A percentile compares a stretch with the other conserved stretches of the same genome.
Conservation (phyloP, 2,329 filamentous ascomycete genomes). For the Ophiostoma australiae region DNA sequence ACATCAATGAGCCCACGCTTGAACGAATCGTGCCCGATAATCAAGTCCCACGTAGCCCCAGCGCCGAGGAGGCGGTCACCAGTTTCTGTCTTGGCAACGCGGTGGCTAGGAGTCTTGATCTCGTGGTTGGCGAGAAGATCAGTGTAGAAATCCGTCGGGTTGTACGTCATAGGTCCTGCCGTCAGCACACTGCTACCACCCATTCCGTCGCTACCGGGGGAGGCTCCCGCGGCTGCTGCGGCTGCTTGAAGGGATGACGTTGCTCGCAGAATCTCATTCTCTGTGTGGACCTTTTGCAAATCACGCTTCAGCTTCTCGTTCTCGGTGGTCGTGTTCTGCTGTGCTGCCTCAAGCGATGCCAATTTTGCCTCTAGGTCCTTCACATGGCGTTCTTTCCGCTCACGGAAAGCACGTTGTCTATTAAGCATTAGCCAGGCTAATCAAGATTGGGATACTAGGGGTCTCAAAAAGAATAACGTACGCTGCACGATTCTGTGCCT, state of each 20-base stretch:
- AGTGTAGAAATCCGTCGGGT: slow-evolving; percentile 66
- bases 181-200: slow-evolving; percentile 46
- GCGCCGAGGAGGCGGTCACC: slow-evolving; percentile 68
- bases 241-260: slow-evolving; percentile 50
- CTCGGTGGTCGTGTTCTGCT: slow-evolving; percentile 67
- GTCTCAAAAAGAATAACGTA: slow-evolving; percentile 40
- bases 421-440: not conserved
- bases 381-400: slow-evolving; percentile 86
- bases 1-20: slow-evolving; percentile 75
- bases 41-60: slow-evolving; percentile 82
- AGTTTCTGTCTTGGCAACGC: slow-evolving; percentile 60
- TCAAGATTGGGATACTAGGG: not conserved
- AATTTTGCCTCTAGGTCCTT: slow-evolving; percentile 89
- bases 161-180: slow-evolving; percentile 66
- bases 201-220: slow-evolving; percentile 41
- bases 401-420: slow-evolving; percentile 92
- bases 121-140: slow-evolving; percentile 57
- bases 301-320: slow-evolving; percentile 83
- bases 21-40: slow-evolving; percentile 74
- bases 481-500: slow-evolving; percentile 59
- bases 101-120: slow-evolving; percentile 61
- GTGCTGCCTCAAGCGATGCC: slow-evolving; percentile 67
- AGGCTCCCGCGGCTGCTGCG: slow-evolving; percentile 33
- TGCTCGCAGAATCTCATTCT: slow-evolving; percentile 87
- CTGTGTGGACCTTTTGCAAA: slow-evolving; percentile 75